Evolutionary conservation across 2,329 filamentous ascomycete species (phyloP).

Genomic region (Ophiostoma himal-ulmi): DNA sequence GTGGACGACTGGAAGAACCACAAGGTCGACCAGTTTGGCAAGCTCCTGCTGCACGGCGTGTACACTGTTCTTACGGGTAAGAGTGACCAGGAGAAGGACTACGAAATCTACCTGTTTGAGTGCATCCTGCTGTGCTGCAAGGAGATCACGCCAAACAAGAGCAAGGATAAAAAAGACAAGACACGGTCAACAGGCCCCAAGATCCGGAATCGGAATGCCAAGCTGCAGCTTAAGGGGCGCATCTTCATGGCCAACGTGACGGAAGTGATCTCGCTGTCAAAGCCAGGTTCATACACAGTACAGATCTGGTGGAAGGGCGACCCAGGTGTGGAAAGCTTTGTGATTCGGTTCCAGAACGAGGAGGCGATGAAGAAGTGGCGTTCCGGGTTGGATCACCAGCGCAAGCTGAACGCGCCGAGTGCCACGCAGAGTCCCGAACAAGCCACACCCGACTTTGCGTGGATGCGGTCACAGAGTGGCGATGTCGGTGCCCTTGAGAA

Average conservation of each 20-base stretch:
- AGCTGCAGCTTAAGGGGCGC: constrained; percentile 88
- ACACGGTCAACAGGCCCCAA: constrained; percentile 53
- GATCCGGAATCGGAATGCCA: constrained; percentile 60
- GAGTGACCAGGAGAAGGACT: constrained; percentile 92
- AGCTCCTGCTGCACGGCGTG: constrained; percentile 78
- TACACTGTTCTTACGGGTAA: constrained; percentile 87
- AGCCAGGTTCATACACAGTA: constrained; percentile 81
- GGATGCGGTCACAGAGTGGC: constrained; percentile 61
- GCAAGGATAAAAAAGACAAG: constrained; percentile 68
- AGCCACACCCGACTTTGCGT: constrained; percentile 68
- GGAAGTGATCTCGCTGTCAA: constrained; percentile 80
- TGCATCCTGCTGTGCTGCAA: constrained; percentile 95
- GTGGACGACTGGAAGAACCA: constrained; percentile 98
- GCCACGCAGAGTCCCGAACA: constrained; percentile 39
- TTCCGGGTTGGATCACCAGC: constrained; percentile 68
- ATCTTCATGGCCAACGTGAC: constrained; percentile 99
- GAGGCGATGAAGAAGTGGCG: constrained; percentile 93
- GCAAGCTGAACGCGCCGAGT: constrained; percentile 53
- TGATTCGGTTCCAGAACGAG: constrained; percentile 88
- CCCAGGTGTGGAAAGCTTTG: constrained; percentile 90
- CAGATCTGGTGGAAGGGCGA: constrained; percentile 99
- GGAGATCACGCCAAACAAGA: constrained; percentile 80
- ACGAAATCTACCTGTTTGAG: constrained; percentile 96
- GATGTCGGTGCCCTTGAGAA: constrained; percentile 58
- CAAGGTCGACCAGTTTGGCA: constrained; percentile 83